Percentiles rank a stretch among this genome's conserved stretches.
Conservation (phyloP, 129 eudicot species). For the Ambrosia trifida region DNA sequence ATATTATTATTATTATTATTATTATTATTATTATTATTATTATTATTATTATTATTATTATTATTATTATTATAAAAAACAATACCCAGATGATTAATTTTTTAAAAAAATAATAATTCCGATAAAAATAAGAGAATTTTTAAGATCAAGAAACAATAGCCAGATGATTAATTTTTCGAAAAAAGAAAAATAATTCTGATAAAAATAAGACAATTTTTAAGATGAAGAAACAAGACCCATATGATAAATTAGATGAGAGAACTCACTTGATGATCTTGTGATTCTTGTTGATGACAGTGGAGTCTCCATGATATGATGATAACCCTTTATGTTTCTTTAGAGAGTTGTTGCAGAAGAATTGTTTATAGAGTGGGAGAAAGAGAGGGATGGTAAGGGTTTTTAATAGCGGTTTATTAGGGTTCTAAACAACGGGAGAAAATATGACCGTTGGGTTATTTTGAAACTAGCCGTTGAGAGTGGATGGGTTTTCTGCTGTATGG, state of each 20-base stretch:
- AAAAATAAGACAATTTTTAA: slow-evolving; percentile 11
- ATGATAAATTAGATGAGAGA: neutral
- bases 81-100: no score
- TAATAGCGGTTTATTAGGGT: slow-evolving; percentile 31
- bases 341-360: slow-evolving; percentile 18
- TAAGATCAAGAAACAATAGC: no score
- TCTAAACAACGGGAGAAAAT: slow-evolving; percentile 30
- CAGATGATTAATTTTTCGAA: no score
- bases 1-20: no score
- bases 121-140: no score
- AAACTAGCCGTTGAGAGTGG: slow-evolving; percentile 69
- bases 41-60: no score
- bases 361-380: slow-evolving; percentile 12
- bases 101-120: no score
- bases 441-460: slow-evolving; percentile 20
- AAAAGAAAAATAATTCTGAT: slow-evolving; percentile 29
- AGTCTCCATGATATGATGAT: slow-evolving; percentile 67
- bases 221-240: neutral
- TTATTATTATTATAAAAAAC: no score
- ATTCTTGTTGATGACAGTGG: slow-evolving; percentile 80
- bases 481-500: slow-evolving; percentile 3
- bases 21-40: no score
- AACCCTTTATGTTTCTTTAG: slow-evolving; percentile 1
- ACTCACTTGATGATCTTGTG: slow-evolving; percentile 74
- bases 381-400: slow-evolving; percentile 6